A percentile compares a stretch with the other conserved stretches of the same genome.
phyloP scores from a whole-genome alignment of 2,329 filamentous ascomycete species.

The Niveomyces coronatus region DNA sequence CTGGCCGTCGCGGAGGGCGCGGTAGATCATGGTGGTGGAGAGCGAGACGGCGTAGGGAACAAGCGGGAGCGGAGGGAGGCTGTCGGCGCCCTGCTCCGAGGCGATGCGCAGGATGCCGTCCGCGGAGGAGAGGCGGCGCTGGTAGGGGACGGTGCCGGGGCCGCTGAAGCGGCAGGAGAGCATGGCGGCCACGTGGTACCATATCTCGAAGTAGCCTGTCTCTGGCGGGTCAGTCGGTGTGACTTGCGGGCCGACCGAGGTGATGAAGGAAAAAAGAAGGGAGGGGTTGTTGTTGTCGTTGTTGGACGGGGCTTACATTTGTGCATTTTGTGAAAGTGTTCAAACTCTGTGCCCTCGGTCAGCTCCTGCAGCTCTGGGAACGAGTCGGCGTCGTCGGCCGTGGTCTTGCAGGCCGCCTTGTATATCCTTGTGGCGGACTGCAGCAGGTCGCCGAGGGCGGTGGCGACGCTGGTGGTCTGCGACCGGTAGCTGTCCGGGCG shows the following conservation, averaged over 20 bases:
- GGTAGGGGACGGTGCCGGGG: conserved; percentile 12
- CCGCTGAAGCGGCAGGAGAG: conserved; percentile 14
- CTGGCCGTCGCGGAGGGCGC: conserved; percentile 12
- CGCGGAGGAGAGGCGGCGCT: conserved; percentile 12
- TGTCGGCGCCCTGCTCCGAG: conserved; percentile 4
- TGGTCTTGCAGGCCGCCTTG: conserved; percentile 12
- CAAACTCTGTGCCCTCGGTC: neutral
- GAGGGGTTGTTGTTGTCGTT: no score
- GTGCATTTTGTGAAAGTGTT: conserved; percentile 11
- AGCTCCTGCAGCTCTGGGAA: conserved; percentile 12
- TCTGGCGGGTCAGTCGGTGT: neutral
- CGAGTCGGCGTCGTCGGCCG: conserved; percentile 8
- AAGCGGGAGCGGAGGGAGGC: conserved; percentile 12
- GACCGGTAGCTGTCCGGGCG: conserved; percentile 8
- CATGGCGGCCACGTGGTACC: conserved; percentile 16
- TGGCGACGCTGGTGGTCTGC: conserved; percentile 11
- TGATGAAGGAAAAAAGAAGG: no score
- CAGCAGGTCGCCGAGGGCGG: conserved; percentile 13
- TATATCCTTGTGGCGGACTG: conserved; percentile 13
- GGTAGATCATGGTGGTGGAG: conserved; percentile 15
- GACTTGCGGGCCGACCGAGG: no score
- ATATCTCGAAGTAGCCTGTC: conserved; percentile 13
- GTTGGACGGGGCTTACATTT: conserved; percentile 11
- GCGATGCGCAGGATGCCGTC: conserved; percentile 11
- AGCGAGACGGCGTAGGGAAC: conserved; percentile 14